Evolutionary conservation across 106 monocot species (phyloP), one percentile per base, ranked within the genome.

Genomic region (Vanilla planifolia): DNA sequence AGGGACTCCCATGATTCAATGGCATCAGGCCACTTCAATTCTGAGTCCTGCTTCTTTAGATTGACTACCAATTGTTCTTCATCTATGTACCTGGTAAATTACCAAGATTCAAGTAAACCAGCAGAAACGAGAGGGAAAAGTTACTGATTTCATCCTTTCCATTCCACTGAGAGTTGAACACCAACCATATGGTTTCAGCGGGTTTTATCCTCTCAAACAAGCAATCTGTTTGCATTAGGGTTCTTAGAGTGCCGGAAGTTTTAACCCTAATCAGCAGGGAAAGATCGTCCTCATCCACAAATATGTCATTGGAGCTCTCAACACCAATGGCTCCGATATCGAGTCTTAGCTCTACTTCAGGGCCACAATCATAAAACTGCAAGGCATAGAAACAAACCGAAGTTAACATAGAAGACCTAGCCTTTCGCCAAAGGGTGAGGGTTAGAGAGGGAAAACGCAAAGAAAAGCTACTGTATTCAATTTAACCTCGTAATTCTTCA

Each of bases 1-100:
- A 96, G 86, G 27, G 95, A 83, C 17, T 61, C 68, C 94, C 95
- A 95, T 14, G 80, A 82, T 81, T 95, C 95, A 73, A 64, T 60
- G 25, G 84, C n/a, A 75, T 90, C 95, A 46, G 95, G 95, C 95
- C 95, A 95, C 67, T 76, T 84, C 67, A 95, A 43, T 8, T 86
- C 83, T 17, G 35, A 39, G 8, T 86, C 78, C 57, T 69, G 59
- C 69, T 96, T 96, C 50, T 84, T 90, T 53, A 96, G 44, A 67
- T 78, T 90, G 21, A 96, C 40, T 17, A 87, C 90, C 52, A 96
- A 65, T 58, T 96, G 78, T 46, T 87, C 84, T 67, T 96, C 95
- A 67, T 96, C 95, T 17, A 90, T 78, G 68, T 81, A 96, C 95
- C 95, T 95, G 19, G 21, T 4, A 50, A 16, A 19, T 11, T n/a